Percentiles rank a stretch among this genome's conserved stretches.
Evolutionary conservation across 139 green algal species (phyloP).

Genomic region (Micractinium sp.): DNA sequence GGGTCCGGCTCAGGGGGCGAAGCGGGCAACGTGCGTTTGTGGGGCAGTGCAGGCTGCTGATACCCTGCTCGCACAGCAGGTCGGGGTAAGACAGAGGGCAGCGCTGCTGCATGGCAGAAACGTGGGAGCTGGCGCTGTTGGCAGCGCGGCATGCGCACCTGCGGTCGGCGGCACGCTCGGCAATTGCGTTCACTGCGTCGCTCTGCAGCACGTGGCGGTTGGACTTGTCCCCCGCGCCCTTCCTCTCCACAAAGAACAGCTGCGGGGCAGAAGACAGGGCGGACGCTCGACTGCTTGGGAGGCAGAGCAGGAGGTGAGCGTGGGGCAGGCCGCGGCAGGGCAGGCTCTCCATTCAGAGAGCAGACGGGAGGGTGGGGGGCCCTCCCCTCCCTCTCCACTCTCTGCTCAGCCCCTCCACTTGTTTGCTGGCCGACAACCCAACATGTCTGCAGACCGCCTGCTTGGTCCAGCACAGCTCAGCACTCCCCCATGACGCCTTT

Average conservation of each 20-base stretch:
- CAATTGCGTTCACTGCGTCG: conserved; percentile 31
- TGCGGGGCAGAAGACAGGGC: conserved; percentile 21
- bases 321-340: too few species aligned
- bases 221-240: conserved; percentile 36
- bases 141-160: conserved; percentile 12
- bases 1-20: too few species aligned
- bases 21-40: not conserved
- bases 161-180: conserved; percentile 34
- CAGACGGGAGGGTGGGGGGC: too few species aligned
- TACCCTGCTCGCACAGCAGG: not conserved
- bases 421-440: too few species aligned
- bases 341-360: too few species aligned
- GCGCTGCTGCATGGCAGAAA: not conserved
- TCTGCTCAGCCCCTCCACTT: too few species aligned
- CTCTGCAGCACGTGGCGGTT: conserved; percentile 38
- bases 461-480: too few species aligned
- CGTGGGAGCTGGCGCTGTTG: too few species aligned
- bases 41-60: not conserved
- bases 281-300: too few species aligned
- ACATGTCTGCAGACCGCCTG: too few species aligned
- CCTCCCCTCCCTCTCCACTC: too few species aligned
- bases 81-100: not conserved
- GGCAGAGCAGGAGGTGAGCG: not conserved
- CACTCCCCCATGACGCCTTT: too few species aligned
- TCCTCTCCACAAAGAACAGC: conserved; percentile 61